Evolutionary conservation across 2,329 filamentous ascomycete genomes (phyloP).

Genomic region (Fusarium tanahbumbuense): DNA sequence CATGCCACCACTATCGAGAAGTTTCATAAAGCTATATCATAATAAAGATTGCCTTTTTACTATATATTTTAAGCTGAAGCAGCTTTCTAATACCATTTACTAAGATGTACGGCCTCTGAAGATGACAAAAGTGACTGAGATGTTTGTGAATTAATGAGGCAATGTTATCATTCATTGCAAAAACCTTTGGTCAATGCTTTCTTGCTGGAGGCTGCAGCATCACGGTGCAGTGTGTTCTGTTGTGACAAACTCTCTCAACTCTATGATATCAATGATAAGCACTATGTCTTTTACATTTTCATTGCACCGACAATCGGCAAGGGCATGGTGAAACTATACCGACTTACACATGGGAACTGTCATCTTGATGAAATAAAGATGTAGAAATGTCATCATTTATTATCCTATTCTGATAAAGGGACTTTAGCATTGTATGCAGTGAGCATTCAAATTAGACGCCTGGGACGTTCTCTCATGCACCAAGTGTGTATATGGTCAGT

Average conservation of each 20-base stretch:
- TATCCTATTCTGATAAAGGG: too few species aligned
- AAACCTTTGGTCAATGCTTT: neutral
- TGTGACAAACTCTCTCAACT: neutral
- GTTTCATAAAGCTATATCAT: neutral
- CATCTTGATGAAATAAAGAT: neutral
- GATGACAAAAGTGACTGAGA: too few species aligned
- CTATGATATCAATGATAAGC: neutral
- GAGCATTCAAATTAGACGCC: neutral
- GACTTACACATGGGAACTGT: neutral
- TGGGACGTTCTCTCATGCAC: neutral
- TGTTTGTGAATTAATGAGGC: neutral
- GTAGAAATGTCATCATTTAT: neutral
- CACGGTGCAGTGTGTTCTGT: accelerated
- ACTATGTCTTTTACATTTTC: neutral
- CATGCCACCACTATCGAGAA: neutral
- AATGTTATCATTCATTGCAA: neutral
- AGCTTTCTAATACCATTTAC: too few species aligned
- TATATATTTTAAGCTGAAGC: too few species aligned
- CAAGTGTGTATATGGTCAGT: neutral
- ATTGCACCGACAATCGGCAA: neutral
- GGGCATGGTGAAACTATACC: neutral
- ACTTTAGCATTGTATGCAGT: neutral
- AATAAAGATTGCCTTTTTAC: too few species aligned
- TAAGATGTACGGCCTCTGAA: too few species aligned
- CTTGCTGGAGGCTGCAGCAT: accelerated